phyloP scores from a whole-genome alignment of 2,329 filamentous ascomycete genomes.

The Hymenoscyphus infarciens region DNA sequence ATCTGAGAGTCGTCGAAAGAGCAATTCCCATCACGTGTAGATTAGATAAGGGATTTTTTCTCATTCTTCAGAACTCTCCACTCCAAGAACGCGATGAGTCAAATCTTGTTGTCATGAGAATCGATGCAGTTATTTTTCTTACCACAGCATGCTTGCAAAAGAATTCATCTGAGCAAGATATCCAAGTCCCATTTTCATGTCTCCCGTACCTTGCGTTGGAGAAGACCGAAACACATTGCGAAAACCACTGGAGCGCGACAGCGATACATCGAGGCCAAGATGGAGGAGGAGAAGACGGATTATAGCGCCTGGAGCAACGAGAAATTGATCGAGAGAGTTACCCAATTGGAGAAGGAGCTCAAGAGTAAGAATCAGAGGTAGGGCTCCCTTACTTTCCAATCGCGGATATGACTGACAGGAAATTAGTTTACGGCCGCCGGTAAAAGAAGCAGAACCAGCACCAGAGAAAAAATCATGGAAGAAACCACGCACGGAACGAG shows the following conservation, averaged over 20 bases:
- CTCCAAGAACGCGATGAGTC: background rate
- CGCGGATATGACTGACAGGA: background rate
- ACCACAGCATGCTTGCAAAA: conserved; percentile 7
- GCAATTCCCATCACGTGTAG: conserved; percentile 28
- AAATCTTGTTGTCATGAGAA: background rate
- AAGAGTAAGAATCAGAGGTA: conserved; percentile 43
- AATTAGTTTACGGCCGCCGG: conserved; percentile 2
- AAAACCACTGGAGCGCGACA: conserved; percentile 1
- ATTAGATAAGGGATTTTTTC: background rate
- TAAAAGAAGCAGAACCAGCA: background rate
- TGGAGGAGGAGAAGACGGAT: conserved; percentile 33
- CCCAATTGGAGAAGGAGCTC: conserved; percentile 63
- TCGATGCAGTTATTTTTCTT: conserved; percentile 3
- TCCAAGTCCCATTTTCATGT: conserved; percentile 14
- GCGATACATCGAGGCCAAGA: conserved; percentile 11
- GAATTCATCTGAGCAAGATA: conserved; percentile 12
- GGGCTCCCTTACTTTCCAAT: conserved; percentile 12
- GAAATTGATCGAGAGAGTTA: conserved; percentile 65
- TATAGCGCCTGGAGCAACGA: conserved; percentile 68
- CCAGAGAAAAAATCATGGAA: conserved; percentile 41
- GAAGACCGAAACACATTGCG: conserved; percentile 15
- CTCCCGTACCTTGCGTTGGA: conserved; percentile 21
- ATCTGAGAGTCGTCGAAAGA: background rate
- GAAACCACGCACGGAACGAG: conserved; percentile 30
- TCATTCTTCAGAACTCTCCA: background rate